These are phyloP conservation scores for Schwanniomyces etchellsii DNA, from an alignment of 1,139 yeast species.

Conservation along the genomic window DNA sequence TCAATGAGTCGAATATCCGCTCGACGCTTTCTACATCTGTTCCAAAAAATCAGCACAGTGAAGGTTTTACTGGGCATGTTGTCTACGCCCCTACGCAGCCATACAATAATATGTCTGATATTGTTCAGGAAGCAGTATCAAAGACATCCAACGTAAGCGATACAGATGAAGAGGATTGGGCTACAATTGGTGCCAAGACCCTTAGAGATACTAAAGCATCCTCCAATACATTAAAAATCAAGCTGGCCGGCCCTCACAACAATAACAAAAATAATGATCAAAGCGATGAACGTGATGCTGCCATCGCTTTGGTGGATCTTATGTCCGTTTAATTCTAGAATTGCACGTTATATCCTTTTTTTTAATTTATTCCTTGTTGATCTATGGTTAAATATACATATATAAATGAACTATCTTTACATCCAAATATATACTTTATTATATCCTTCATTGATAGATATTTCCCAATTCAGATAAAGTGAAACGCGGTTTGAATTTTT, in stretches of 20 bases:
- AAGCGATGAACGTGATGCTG: slow-evolving; percentile 50
- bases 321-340: slow-evolving; percentile 26
- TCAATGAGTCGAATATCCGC: slow-evolving; percentile 40
- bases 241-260: slow-evolving; percentile 4
- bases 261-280: slow-evolving; percentile 6
- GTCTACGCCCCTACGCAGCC: neutral
- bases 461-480: slow-evolving; percentile 8
- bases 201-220: slow-evolving; percentile 29
- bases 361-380: neutral
- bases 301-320: slow-evolving; percentile 57
- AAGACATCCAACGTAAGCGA: slow-evolving; percentile 24
- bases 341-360: neutral
- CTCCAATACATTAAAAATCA: slow-evolving; percentile 3
- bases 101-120: neutral
- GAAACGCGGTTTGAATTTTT: slow-evolving; percentile 9
- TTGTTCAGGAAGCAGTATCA: neutral
- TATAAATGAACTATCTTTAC: no score
- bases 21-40: slow-evolving; percentile 32
- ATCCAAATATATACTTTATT: no score
- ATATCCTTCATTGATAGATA: slow-evolving; percentile 1
- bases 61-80: neutral
- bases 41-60: slow-evolving; percentile 11
- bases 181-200: slow-evolving; percentile 71
- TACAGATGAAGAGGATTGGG: slow-evolving; percentile 97
- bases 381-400: no score